Percentiles rank a stretch among this genome's conserved stretches.
phyloP scores from a whole-genome alignment of 2,329 filamentous ascomycete species.

The Alternaria conjuncta region DNA sequence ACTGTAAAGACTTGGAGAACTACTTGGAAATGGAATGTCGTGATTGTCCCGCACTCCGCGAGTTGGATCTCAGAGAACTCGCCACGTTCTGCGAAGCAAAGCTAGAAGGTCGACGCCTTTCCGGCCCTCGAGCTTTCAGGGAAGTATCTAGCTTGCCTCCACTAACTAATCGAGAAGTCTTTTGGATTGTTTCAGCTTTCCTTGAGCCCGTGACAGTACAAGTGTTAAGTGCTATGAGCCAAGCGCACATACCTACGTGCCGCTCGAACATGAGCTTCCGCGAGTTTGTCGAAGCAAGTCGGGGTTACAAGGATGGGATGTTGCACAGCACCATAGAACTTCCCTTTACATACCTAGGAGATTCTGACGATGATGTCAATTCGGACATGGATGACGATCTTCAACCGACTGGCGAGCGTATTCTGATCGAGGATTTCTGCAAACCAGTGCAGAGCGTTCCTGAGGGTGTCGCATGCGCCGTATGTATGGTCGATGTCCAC shows the following conservation, averaged over 20 bases:
- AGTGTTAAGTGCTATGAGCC: not conserved
- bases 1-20: not conserved
- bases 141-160: not conserved
- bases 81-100: not conserved
- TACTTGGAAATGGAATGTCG: not conserved
- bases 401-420: not conserved
- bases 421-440: not conserved
- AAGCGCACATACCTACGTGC: not conserved
- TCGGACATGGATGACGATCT: not conserved
- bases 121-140: not conserved
- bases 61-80: not conserved
- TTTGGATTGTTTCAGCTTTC: not conserved
- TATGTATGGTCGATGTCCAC: not conserved
- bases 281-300: not conserved
- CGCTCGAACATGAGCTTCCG: not conserved
- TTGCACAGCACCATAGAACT: not conserved
- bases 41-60: not conserved
- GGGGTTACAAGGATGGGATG: not conserved
- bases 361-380: not conserved
- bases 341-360: not conserved
- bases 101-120: not conserved
- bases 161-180: not conserved
- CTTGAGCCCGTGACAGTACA: not conserved
- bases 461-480: not conserved
- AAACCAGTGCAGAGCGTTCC: not conserved